Percentiles rank a stretch among this genome's conserved stretches.
Evolutionary conservation across 75 land plant genomes (phyloP).

Genomic region (Pseudotsuga menziesii): DNA sequence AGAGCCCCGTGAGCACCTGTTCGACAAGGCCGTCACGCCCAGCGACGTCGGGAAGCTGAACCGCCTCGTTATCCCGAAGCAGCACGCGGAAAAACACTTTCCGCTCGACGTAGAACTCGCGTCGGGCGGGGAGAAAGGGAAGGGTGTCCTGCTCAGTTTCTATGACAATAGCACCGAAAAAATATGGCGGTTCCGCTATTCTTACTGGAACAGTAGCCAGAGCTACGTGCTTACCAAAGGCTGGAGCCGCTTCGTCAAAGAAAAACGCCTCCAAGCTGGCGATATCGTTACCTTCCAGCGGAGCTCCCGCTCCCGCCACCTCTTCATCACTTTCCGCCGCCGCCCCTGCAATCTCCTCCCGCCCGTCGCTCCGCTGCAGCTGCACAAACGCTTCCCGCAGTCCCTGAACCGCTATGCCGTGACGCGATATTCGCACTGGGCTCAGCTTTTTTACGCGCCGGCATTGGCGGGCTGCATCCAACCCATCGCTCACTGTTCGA

Average conservation of each 20-base stretch:
- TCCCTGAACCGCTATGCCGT: no score
- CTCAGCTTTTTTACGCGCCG: background rate
- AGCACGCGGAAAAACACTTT: constrained; percentile 22
- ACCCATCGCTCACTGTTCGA: background rate
- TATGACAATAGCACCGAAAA: constrained; percentile 30
- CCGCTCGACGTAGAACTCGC: background rate
- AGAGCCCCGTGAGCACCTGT: constrained; percentile 12
- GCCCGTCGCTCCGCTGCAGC: background rate
- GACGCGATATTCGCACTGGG: background rate
- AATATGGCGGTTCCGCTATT: constrained; percentile 67
- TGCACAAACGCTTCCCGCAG: background rate
- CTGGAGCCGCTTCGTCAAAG: constrained; percentile 82
- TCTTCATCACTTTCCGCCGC: constrained; percentile 23
- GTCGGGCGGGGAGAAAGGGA: background rate
- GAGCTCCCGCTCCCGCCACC: constrained; percentile 15
- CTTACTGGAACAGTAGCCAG: constrained; percentile 84
- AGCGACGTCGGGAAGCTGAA: constrained; percentile 31
- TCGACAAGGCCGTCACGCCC: constrained; percentile 23
- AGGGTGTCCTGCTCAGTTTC: constrained; percentile 35
- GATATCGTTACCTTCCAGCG: constrained; percentile 54
- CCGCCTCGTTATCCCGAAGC: constrained; percentile 25
- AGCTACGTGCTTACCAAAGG: constrained; percentile 78
- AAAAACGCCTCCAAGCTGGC: constrained; percentile 47
- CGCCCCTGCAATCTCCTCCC: background rate
- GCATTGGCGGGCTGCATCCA: no score